Conservation (phyloP, 2,329 filamentous ascomycete genomes). For the Diaporthe batatas region DNA sequence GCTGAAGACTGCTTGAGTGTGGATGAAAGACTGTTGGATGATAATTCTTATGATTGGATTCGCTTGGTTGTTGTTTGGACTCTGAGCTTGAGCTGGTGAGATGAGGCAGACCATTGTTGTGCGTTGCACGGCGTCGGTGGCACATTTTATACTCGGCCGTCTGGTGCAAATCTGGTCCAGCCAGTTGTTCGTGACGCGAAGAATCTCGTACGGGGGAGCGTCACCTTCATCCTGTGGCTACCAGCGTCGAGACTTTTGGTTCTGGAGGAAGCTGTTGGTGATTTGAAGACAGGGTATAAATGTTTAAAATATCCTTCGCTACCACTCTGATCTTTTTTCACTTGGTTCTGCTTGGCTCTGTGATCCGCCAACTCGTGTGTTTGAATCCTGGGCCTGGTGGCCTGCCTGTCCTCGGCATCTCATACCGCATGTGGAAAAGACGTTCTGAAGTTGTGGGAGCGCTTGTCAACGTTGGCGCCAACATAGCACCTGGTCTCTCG, state of each 20-base stretch:
- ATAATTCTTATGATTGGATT: background rate
- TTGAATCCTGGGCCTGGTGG: background rate
- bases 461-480: background rate
- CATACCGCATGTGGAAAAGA: background rate
- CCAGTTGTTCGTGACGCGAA: background rate
- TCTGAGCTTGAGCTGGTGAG: background rate
- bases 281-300: background rate
- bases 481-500: background rate
- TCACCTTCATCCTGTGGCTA: background rate
- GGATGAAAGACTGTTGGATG: background rate
- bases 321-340: background rate
- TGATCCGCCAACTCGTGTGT: background rate
- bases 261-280: background rate
- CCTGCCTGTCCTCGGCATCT: background rate
- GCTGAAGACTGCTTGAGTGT: background rate
- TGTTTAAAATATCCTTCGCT: background rate
- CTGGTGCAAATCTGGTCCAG: background rate
- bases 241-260: background rate
- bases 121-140: background rate
- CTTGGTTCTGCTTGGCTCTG: background rate
- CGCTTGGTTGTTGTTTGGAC: background rate
- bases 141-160: background rate
- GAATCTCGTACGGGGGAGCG: background rate
- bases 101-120: background rate
- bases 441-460: background rate